Base-by-base conservation (phyloP, 192 early-diverging fungal species). In the Backusella liffmaniae region DNA sequence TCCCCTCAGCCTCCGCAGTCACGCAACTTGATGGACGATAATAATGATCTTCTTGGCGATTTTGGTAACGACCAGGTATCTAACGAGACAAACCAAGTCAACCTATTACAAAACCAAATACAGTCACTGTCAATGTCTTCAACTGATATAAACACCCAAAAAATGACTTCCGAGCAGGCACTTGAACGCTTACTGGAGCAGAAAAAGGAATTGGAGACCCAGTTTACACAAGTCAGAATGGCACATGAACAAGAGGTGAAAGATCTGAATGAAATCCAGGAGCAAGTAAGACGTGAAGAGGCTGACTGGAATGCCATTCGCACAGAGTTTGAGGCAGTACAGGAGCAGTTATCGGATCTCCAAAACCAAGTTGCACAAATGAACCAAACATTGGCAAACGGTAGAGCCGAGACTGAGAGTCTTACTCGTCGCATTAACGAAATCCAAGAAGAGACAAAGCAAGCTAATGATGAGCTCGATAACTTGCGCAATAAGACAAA, bases 131-230 rank as follows among this genome's bases (percentile, higher is more conserved):
- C 80, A 30, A 84, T 86, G 18, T 78, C 84, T 5, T 87, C 85
- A 10, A 82, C 84, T 21, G 90, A 90, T 16, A 72, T 94, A 9
- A 84, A 88, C 42, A 76, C 76, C 29, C 87, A 90, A 81, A 86
- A 88, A 4, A 70, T 80, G 0, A 78, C 77, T 5, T 35, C 90
- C 15, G 93, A 95, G 26, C 81, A 86, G 15, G 87, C 91, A 62
- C 81, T 91, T n/a, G 84, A 85, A 10, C 76, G 72, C n/a, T 77
- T 93, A 4, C 83, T 79, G 0, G 84, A 85, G 5, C 86, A 92
- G 72, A 92, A 93, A 51, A 86, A 92, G 65, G 89, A 92, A 62
- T 73, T 92, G 16, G 84, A 83, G 34, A 74, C 89, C 26, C 86
- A 87, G 16, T 66, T 93, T 23, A 80, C 88, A 13, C 86, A 89